phyloP scores from a whole-genome alignment of 257 asterid genomes.

The Solanum paucissectum region DNA sequence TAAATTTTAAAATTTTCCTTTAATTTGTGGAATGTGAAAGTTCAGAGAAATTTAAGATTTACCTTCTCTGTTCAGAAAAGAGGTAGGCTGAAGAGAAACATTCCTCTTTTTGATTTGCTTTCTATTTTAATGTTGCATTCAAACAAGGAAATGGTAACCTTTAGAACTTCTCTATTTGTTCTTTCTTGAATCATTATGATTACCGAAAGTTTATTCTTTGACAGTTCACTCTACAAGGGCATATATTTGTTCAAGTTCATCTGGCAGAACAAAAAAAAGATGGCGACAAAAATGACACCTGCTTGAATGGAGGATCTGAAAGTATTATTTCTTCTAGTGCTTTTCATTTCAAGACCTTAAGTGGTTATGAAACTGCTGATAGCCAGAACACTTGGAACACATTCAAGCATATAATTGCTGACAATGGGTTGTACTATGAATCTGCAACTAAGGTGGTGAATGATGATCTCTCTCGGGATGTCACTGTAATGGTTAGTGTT shows the following conservation, averaged over 20 bases:
- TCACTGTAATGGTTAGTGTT: slow-evolving; percentile 53
- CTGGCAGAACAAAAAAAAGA: slow-evolving; percentile 52
- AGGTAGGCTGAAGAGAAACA: not conserved
- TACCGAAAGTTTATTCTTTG: not conserved
- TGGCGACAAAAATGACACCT: slow-evolving; percentile 16
- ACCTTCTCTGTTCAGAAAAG: not conserved
- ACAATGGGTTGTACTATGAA: slow-evolving; percentile 26
- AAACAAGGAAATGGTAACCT: not conserved
- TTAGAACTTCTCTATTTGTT: not conserved
- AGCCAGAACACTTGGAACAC: slow-evolving; percentile 63
- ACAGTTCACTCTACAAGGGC: slow-evolving; percentile 89
- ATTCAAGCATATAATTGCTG: slow-evolving; percentile 33
- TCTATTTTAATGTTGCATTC: not conserved
- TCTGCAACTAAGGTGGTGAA: slow-evolving; percentile 15
- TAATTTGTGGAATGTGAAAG: not conserved
- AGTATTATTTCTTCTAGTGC: slow-evolving; percentile 15
- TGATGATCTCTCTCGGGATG: slow-evolving; percentile 21
- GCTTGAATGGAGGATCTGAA: slow-evolving; percentile 37
- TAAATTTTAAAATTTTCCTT: not conserved
- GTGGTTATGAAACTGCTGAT: slow-evolving; percentile 87
- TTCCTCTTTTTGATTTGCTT: not conserved
- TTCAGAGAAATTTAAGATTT: not conserved
- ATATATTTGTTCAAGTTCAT: slow-evolving; percentile 79
- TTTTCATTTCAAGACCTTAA: slow-evolving; percentile 42
- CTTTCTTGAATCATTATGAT: not conserved